phyloP scores from a whole-genome alignment of 2,329 filamentous ascomycete species.

The Sphaerulina vaccinii region DNA sequence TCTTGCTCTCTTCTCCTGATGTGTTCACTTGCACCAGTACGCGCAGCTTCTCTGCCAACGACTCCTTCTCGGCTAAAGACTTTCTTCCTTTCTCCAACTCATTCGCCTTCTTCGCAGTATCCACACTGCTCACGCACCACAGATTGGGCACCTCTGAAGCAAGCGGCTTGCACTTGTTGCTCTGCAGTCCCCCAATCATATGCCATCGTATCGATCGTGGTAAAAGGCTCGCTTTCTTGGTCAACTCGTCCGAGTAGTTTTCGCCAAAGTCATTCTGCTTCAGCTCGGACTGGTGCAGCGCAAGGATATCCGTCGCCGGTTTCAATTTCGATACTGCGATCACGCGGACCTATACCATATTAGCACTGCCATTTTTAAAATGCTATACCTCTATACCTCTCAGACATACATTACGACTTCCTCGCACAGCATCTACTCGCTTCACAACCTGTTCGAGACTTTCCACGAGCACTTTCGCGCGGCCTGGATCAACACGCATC shows the following conservation, averaged over 20 bases:
- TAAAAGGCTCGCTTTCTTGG: slow-evolving; percentile 78
- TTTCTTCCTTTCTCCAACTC: slow-evolving; percentile 75
- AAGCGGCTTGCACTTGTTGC: slow-evolving; percentile 85
- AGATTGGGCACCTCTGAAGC: slow-evolving; percentile 82
- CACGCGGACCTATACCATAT: slow-evolving; percentile 65
- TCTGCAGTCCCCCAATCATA: slow-evolving; percentile 93
- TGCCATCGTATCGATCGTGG: slow-evolving; percentile 83
- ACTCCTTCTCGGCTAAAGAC: slow-evolving; percentile 50
- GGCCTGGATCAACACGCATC: slow-evolving; percentile 43
- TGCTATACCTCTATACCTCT: slow-evolving; percentile 23
- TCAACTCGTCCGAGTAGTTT: slow-evolving; percentile 82
- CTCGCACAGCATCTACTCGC: slow-evolving; percentile 40
- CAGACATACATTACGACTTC: no score
- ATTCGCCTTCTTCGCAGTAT: slow-evolving; percentile 81
- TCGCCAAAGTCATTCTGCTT: slow-evolving; percentile 77
- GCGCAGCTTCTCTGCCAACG: slow-evolving; percentile 49
- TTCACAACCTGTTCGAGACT: slow-evolving; percentile 45
- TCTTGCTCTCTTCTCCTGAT: slow-evolving; percentile 81
- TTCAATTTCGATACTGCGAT: slow-evolving; percentile 97
- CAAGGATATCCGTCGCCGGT: slow-evolving; percentile 84
- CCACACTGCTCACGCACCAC: slow-evolving; percentile 88
- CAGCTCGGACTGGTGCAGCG: slow-evolving; percentile 63
- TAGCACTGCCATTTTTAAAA: no score
- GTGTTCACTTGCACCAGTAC: slow-evolving; percentile 96
- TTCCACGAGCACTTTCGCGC: slow-evolving; percentile 47